phyloP scores from a whole-genome alignment of 148 eudicot genomes.

The Agrostemma githago region DNA sequence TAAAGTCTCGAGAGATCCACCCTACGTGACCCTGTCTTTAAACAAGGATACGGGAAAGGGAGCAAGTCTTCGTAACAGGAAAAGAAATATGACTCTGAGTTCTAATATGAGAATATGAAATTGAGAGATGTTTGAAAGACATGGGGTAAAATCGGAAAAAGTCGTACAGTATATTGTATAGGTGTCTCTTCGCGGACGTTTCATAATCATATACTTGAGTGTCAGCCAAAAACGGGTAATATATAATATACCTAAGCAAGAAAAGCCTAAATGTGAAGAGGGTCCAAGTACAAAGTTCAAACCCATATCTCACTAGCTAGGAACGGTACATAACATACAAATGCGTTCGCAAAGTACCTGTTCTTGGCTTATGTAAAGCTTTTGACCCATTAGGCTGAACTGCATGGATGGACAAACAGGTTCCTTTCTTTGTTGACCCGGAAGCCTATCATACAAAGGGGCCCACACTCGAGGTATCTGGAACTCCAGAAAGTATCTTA shows the following conservation, averaged over 20 bases:
- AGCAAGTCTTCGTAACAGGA: not conserved
- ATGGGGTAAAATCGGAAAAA: not conserved
- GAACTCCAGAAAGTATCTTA: slow-evolving; percentile 84
- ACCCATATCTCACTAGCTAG: not conserved
- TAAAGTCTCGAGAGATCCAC: not conserved
- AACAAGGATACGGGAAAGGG: not conserved
- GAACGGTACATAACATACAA: not conserved
- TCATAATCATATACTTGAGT: not conserved
- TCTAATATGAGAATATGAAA: not conserved
- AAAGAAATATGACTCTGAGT: not conserved
- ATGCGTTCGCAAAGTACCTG: slow-evolving; percentile 44
- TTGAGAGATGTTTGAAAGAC: not conserved
- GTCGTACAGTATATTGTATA: not conserved
- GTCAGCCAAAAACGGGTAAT: not conserved
- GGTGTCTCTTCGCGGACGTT: not conserved
- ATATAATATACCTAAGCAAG: not conserved
- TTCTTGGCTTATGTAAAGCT: slow-evolving; percentile 88
- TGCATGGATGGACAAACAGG: slow-evolving; percentile 93
- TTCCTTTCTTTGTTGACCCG: slow-evolving; percentile 77
- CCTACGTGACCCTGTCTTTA: not conserved
- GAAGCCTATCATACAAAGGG: slow-evolving; percentile 61
- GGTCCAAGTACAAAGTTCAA: not conserved
- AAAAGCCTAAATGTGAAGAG: not conserved
- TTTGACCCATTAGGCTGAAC: slow-evolving; percentile 96
- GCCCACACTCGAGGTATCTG: slow-evolving; percentile 88